phyloP scores from a whole-genome alignment of 1,139 yeast genomes.

The Diutina neorugosa region DNA sequence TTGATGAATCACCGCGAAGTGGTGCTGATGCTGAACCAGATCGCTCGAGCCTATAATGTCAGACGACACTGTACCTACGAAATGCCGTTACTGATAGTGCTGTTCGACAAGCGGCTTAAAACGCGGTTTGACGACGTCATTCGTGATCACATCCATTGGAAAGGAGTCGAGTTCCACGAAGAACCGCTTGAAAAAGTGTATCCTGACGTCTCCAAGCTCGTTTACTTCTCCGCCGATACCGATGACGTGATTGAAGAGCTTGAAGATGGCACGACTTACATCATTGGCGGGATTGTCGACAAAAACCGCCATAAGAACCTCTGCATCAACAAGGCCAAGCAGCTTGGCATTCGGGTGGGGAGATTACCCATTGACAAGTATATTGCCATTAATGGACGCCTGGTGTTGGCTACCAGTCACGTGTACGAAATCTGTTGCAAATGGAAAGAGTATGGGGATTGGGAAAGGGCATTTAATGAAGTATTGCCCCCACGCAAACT shows the following conservation, averaged over 20 bases:
- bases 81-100: conserved; percentile 50
- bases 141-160: conserved; percentile 55
- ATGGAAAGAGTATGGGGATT: conserved; percentile 66
- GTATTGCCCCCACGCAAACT: conserved; percentile 78
- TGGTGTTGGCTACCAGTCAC: conserved; percentile 87
- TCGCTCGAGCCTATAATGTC: conserved; percentile 71
- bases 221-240: conserved; percentile 83
- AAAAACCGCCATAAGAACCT: conserved; percentile 81
- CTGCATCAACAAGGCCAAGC: conserved; percentile 72
- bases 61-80: conserved; percentile 51
- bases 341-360: conserved; percentile 59
- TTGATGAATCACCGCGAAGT: conserved; percentile 76
- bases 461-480: conserved; percentile 78
- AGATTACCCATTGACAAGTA: conserved; percentile 82
- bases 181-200: conserved; percentile 29
- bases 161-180: conserved; percentile 38
- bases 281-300: conserved; percentile 94
- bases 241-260: conserved; percentile 50
- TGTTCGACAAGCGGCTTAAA: conserved; percentile 56
- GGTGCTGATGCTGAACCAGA: conserved; percentile 65
- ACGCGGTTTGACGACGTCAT: conserved; percentile 57
- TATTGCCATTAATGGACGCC: conserved; percentile 72
- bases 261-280: conserved; percentile 61
- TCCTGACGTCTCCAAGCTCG: conserved; percentile 23
- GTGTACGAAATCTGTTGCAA: conserved; percentile 77